A percentile compares a stretch with the other conserved stretches of the same genome.
phyloP scores from a whole-genome alignment of 2,329 filamentous ascomycete genomes.

The Cadophora malorum region DNA sequence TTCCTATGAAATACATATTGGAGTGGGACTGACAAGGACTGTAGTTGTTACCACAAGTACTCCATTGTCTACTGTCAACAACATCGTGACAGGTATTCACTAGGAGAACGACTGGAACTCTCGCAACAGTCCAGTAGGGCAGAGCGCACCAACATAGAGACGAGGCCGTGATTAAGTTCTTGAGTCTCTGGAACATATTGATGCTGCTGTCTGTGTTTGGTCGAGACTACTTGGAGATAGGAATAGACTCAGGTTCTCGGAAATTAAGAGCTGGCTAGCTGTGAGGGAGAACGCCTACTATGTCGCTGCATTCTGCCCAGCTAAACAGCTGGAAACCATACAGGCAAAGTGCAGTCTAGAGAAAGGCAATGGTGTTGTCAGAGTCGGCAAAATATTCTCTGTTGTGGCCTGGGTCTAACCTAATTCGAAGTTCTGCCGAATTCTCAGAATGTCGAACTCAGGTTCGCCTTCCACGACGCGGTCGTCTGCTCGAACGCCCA shows the following conservation, averaged over 20 bases:
- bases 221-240: neutral
- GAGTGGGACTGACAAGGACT: neutral
- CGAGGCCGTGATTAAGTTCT: neutral
- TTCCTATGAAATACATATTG: no score
- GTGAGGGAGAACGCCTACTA: neutral
- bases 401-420: constrained; percentile 1
- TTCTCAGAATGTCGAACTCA: constrained; percentile 23
- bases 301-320: no score
- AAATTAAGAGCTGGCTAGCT: neutral
- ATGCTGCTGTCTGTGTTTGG: neutral
- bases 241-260: neutral
- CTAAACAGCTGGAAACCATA: neutral
- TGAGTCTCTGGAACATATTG: neutral
- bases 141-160: neutral
- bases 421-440: neutral
- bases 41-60: neutral
- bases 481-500: constrained; percentile 8
- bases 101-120: neutral
- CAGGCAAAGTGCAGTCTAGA: neutral
- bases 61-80: neutral
- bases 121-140: neutral
- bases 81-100: neutral
- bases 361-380: constrained; percentile 3
- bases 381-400: neutral
- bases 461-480: constrained; percentile 16